Conservation (phyloP, 345 rosid genomes). For the Murraya koenigii region DNA sequence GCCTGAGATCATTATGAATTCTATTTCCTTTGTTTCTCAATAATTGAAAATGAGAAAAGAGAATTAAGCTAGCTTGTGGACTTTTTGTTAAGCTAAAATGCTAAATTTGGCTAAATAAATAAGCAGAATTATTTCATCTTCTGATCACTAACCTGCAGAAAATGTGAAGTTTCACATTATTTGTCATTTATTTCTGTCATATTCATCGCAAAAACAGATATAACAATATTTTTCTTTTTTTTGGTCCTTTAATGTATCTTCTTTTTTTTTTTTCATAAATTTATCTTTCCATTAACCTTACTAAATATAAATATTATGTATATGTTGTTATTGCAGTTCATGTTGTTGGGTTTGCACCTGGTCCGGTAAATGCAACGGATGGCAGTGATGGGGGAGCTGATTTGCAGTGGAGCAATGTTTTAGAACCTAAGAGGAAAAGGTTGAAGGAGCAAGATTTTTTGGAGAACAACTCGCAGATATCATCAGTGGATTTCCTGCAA, state of each 20-base stretch:
- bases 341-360: slow-evolving; percentile 80
- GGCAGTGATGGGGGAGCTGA: slow-evolving; percentile 53
- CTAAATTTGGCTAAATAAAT: background rate
- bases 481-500: slow-evolving; percentile 73
- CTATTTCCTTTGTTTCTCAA: background rate
- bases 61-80: background rate
- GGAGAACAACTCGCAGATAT: slow-evolving; percentile 69
- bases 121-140: background rate
- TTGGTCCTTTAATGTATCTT: background rate
- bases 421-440: slow-evolving; percentile 55
- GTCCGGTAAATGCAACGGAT: slow-evolving; percentile 45
- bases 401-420: slow-evolving; percentile 55
- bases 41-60: background rate
- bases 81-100: background rate
- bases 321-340: slow-evolving; percentile 49
- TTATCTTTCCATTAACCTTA: background rate
- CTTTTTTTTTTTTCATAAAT: no score
- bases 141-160: background rate
- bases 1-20: background rate
- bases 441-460: slow-evolving; percentile 68
- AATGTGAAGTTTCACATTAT: background rate
- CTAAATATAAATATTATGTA: background rate
- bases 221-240: background rate
- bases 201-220: background rate
- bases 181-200: background rate